Conservation (phyloP, 345 rosid species). For the Salix viminalis region DNA sequence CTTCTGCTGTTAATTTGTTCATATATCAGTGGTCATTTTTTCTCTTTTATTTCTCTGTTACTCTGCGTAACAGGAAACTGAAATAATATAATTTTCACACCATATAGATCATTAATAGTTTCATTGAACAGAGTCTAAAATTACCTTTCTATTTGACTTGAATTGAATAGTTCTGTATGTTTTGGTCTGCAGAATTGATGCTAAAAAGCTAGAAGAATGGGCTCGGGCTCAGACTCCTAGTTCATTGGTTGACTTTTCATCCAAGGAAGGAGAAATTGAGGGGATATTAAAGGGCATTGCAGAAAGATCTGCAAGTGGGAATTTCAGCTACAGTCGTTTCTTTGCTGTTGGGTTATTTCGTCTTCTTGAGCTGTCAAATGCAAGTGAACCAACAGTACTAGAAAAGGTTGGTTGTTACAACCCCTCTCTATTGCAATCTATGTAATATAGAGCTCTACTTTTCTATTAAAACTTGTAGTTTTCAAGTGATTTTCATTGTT, state of each 20-base stretch:
- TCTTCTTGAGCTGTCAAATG: slow-evolving; percentile 85
- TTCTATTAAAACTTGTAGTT: neutral
- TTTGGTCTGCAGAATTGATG: slow-evolving; percentile 53
- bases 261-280: slow-evolving; percentile 86
- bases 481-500: neutral
- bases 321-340: slow-evolving; percentile 96
- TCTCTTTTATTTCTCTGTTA: neutral
- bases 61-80: neutral
- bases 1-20: neutral
- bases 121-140: neutral
- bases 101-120: neutral
- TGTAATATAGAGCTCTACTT: neutral
- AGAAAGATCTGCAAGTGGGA: slow-evolving; percentile 65
- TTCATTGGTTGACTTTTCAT: slow-evolving; percentile 65
- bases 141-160: neutral
- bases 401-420: slow-evolving; percentile 60
- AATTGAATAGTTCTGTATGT: neutral
- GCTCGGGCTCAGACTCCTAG: slow-evolving; percentile 61
- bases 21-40: neutral
- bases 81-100: neutral
- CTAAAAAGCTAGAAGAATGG: slow-evolving; percentile 92
- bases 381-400: slow-evolving; percentile 77
- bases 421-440: neutral
- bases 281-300: slow-evolving; percentile 68
- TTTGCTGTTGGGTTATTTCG: slow-evolving; percentile 95